Percentiles rank a stretch among this genome's conserved stretches.
phyloP scores from a whole-genome alignment of 75 land plant genomes.

The Cunninghamia lanceolata region DNA sequence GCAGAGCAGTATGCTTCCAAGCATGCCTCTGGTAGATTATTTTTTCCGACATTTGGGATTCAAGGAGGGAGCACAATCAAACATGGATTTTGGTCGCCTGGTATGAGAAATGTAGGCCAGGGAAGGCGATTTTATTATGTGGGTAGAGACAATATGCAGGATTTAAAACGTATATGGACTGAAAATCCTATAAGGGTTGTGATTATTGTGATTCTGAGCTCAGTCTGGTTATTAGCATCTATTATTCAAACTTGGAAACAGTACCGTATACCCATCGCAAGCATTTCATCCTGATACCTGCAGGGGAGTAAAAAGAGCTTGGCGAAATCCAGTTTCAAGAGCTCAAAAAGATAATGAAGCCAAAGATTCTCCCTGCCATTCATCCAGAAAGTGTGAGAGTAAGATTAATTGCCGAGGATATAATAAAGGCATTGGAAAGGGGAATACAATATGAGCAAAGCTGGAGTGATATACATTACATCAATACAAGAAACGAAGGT shows the following conservation, averaged over 20 bases:
- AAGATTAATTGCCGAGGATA: constrained; percentile 58
- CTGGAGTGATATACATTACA: constrained; percentile 46
- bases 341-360: constrained; percentile 49
- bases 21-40: neutral
- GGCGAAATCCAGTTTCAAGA: constrained; percentile 73
- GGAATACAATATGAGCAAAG: too few relatives aligned
- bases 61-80: neutral
- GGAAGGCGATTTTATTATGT: too few relatives aligned
- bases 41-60: neutral
- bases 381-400: constrained; percentile 81
- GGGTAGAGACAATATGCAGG: too few relatives aligned
- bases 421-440: constrained; percentile 67
- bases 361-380: constrained; percentile 71
- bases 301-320: constrained; percentile 44
- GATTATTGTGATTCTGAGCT: too few relatives aligned
- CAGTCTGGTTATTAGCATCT: too few relatives aligned
- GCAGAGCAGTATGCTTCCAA: neutral
- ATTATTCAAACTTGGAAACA: constrained; percentile 70
- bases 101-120: too few relatives aligned
- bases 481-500: neutral
- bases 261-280: constrained; percentile 88
- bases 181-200: constrained; percentile 38
- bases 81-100: neutral
- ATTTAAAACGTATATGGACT: constrained; percentile 62
- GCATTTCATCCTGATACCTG: constrained; percentile 81